Base-by-base conservation (phyloP, 1,284 basidiomycete genomes). In the Sphaerobolus stellatus region DNA sequence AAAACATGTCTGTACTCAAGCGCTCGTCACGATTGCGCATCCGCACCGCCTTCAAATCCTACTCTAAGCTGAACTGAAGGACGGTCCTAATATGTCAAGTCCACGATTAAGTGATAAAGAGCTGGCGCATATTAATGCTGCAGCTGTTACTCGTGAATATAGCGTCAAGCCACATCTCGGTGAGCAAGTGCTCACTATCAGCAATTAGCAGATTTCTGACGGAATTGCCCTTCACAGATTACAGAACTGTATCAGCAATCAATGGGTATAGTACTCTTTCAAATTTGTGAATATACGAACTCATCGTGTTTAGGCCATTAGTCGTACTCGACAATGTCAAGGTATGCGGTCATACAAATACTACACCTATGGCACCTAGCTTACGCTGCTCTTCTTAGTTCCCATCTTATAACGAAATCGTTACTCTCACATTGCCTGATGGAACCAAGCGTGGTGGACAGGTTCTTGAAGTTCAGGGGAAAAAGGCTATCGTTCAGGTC, bases 371-470 rank as follows among this genome's bases (percentile, higher is more conserved):
- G 13, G 4, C 4, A 14, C 13, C 41, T 43, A n/a, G 6, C 41
- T 43, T 43, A 43, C 28, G 22, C 13, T 43, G n/a, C n/a, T n/a
- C 18, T 49, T 22, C 51, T 45, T 64, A 94, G 91, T 99, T 99
- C 74, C 92, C 96, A 4, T 94, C 94, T n/a, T 99, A 98, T 81
- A 99, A 99, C 72, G 97, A 99, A 79, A 99, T 98, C 65, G 97
- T 99, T 30, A 88, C 92, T 66, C 79, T 99, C 60, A 98, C 95
- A 4, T 81, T 99, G 18, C 96, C 97, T 6, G 97, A 99, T 72
- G 97, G 97, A 33, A 83, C 93, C 29, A 90, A 89, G 66, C 90
- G 97, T 65, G 94, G 94, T 22, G 97, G 97, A 38, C 97, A 99
- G 75, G 96, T 99, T 8, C 86, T 99, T 52, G 97, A 99, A 74